Base-by-base conservation (phyloP, 2,329 filamentous ascomycete species). In the Cephalotrichum gorgonifer region DNA sequence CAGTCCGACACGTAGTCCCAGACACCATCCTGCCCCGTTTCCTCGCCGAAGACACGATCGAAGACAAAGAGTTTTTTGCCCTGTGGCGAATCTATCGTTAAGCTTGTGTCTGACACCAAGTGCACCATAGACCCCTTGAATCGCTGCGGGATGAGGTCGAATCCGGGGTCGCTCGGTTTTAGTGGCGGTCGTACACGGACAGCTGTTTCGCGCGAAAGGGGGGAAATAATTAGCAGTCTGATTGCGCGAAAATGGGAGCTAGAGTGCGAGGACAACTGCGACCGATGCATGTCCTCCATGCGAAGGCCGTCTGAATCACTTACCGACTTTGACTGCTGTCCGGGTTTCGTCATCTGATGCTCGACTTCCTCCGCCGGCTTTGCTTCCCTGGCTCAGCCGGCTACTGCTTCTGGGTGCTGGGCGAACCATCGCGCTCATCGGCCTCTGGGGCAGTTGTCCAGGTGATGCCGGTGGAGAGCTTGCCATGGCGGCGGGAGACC, bases 1-100 rank as follows among this genome's bases (percentile, higher is more conserved):
- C 89, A 94, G 57, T 98, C 93, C 53, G 81, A 81, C 44, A 98
- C 73, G 60, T 98, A 98, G 43, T 95, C 86, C 87, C 91, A 98
- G 43, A 98, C 71, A 43, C 90, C 91, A 56, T 93, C 86, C 64
- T 98, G 93, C 52, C 79, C 77, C 7, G 89, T 76, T 2, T 93
- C 85, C 57, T 90, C 82, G 28, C 82, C 78, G 61, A 98, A 98
- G 5, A 98, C 90, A 53, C 89, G 84, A 67, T 98, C 93, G 62
- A 98, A 98, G 20, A 97, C 85, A 62, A 98, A 98, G 3, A 96
- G 75, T 63, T 97, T 97, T 61, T 86, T 86, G 45, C 91, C 93
- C 61, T 95, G 89, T 0, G 89, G 85, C 2, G 90, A 86, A 61
- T 97, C 93, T 56, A 98, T 88, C 23, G 87, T 77, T 44, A 98